phyloP scores from a whole-genome alignment of 495 filamentous ascomycete species.

The Tuber borchii region DNA sequence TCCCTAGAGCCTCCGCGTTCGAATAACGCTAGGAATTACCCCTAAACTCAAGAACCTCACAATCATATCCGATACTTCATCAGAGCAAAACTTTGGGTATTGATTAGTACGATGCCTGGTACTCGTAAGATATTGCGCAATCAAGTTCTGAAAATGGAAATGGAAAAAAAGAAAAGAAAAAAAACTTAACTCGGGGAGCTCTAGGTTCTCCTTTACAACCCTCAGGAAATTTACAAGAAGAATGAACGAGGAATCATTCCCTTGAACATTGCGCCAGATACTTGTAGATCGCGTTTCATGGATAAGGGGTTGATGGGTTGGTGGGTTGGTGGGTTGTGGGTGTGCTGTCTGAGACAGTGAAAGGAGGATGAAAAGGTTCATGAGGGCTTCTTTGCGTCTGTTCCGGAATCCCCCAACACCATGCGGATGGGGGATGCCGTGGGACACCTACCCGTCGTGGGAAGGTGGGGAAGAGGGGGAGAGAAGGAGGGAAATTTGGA shows the following conservation, averaged over 20 bases:
- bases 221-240: not conserved
- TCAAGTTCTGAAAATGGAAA: not conserved
- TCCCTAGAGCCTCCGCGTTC: too few relatives aligned
- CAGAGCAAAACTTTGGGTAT: not conserved
- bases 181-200: not conserved
- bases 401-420: not conserved
- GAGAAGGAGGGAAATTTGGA: not conserved
- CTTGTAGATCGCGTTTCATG: not conserved
- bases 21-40: too few relatives aligned
- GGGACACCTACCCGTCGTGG: not conserved
- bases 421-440: not conserved
- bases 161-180: not conserved
- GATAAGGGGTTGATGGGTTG: not conserved
- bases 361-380: not conserved
- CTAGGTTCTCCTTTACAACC: not conserved
- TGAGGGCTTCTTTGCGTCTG: not conserved
- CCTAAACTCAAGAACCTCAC: not conserved
- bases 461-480: not conserved
- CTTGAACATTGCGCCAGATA: not conserved
- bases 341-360: not conserved
- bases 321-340: not conserved
- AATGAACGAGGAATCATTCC: not conserved
- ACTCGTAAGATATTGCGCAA: not conserved
- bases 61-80: not conserved
- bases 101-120: too few relatives aligned